phyloP scores from a whole-genome alignment of 768 basidiomycete genomes.

The Auricularia auricula-judae region DNA sequence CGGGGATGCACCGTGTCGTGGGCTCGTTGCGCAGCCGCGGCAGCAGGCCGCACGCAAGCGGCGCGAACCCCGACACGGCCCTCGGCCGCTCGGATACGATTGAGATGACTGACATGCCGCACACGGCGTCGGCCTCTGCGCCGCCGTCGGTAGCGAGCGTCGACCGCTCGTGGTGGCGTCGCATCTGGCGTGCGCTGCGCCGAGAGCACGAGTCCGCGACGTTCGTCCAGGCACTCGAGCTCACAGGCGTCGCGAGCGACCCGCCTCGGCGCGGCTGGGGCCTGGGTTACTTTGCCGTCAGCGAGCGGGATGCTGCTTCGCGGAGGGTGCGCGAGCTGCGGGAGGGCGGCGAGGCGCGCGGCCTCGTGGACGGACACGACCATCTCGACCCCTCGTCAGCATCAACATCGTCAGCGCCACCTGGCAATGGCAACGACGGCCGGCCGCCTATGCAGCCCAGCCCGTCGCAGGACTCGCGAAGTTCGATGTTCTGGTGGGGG shows the following conservation, averaged over 20 bases:
- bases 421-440: neutral
- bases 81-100: neutral
- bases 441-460: neutral
- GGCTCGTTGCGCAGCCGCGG: slow-evolving; percentile 1
- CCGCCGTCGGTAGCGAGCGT: slow-evolving; percentile 20
- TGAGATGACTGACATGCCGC: neutral
- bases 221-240: slow-evolving; percentile 58
- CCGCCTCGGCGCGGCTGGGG: slow-evolving; percentile 44
- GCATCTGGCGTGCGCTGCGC: slow-evolving; percentile 50
- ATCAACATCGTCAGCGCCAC: neutral
- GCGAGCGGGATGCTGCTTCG: slow-evolving; percentile 26
- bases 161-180: slow-evolving; percentile 25
- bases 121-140: neutral
- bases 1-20: neutral
- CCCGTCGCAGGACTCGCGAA: slow-evolving; percentile 7
- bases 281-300: slow-evolving; percentile 56
- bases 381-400: slow-evolving; percentile 2
- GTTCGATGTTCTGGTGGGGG: slow-evolving; percentile 73
- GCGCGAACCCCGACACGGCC: neutral
- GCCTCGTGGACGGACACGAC: neutral
- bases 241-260: slow-evolving; percentile 6
- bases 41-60: neutral
- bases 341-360: slow-evolving; percentile 8
- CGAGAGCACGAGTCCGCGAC: slow-evolving; percentile 64
- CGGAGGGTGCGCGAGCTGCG: slow-evolving; percentile 13